phyloP scores from a whole-genome alignment of 495 filamentous ascomycete species.

The Daldinia decipiens region DNA sequence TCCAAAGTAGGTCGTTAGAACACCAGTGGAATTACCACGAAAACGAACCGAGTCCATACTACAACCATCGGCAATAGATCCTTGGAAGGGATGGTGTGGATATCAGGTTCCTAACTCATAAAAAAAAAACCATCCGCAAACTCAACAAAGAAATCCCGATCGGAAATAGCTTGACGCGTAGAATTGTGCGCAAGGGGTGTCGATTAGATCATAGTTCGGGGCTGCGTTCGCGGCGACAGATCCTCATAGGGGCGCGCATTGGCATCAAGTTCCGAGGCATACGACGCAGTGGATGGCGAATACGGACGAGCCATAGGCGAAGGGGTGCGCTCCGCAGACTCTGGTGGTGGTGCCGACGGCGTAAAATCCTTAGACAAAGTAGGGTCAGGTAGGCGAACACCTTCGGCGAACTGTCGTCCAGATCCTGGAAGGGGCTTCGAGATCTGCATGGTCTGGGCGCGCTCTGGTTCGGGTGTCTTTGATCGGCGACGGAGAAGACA shows the following conservation, averaged over 20 bases:
- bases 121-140: slow-evolving; percentile 18
- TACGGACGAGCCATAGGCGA: slow-evolving; percentile 29
- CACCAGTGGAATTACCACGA: background rate
- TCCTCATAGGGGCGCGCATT: slow-evolving; percentile 59
- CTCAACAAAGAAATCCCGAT: slow-evolving; percentile 13
- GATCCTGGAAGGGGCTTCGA: slow-evolving; percentile 55
- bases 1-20: slow-evolving; percentile 23
- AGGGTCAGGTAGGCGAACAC: slow-evolving; percentile 29
- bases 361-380: slow-evolving; percentile 35
- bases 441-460: slow-evolving; percentile 50
- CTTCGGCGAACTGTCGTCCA: slow-evolving; percentile 50
- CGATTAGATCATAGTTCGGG: slow-evolving; percentile 57
- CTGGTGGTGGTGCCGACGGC: slow-evolving; percentile 7
- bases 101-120: background rate
- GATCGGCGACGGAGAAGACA: slow-evolving; percentile 50
- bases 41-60: slow-evolving; percentile 2
- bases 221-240: slow-evolving; percentile 55
- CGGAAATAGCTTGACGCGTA: slow-evolving; percentile 13
- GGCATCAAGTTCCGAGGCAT: slow-evolving; percentile 51
- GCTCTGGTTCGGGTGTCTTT: slow-evolving; percentile 25
- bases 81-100: slow-evolving; percentile 9
- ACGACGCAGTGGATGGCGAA: slow-evolving; percentile 37
- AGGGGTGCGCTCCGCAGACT: background rate
- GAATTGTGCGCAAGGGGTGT: background rate
- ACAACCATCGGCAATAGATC: slow-evolving; percentile 14